A percentile compares a stretch with the other conserved stretches of the same genome.
Evolutionary conservation across 495 filamentous ascomycete genomes (phyloP).

Genomic region (Penicilliopsis zonata): DNA sequence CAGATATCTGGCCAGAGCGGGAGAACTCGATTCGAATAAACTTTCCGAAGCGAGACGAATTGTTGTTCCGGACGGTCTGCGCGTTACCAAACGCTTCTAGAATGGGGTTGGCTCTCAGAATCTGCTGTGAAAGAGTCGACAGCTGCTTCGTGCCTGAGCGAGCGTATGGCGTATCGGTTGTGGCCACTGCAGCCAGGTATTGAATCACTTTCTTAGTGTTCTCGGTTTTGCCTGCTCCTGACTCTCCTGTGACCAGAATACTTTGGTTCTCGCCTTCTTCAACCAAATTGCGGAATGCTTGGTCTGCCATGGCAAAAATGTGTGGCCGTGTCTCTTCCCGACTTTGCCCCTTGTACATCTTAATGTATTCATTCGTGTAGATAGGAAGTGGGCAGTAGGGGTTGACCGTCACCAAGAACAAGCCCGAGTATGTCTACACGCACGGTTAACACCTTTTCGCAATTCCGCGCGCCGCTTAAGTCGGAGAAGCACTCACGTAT

Average conservation of each 20-base stretch:
- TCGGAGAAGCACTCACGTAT: slow-evolving; percentile 44
- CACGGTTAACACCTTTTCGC: no score
- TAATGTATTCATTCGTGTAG: slow-evolving; percentile 92
- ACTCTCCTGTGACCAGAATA: slow-evolving; percentile 97
- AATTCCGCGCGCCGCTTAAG: no score
- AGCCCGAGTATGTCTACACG: slow-evolving; percentile 77
- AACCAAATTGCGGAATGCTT: slow-evolving; percentile 89
- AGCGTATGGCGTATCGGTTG: slow-evolving; percentile 59
- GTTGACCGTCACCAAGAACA: slow-evolving; percentile 96
- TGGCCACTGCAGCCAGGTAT: slow-evolving; percentile 89
- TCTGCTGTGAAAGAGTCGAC: slow-evolving; percentile 90
- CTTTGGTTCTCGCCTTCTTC: slow-evolving; percentile 95
- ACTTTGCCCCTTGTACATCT: slow-evolving; percentile 85
- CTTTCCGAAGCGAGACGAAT: slow-evolving; percentile 97
- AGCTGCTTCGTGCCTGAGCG: slow-evolving; percentile 53
- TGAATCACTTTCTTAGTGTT: slow-evolving; percentile 99
- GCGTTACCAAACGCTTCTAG: slow-evolving; percentile 98
- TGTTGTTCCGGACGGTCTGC: slow-evolving; percentile 95
- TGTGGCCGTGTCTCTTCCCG: slow-evolving; percentile 93
- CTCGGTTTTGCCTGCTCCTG: slow-evolving; percentile 96
- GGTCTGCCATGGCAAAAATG: slow-evolving; percentile 97
- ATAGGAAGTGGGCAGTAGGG: slow-evolving; percentile 92
- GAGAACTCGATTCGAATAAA: slow-evolving; percentile 98
- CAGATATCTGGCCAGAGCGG: slow-evolving; percentile 79
- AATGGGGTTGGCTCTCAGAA: slow-evolving; percentile 92